Evolutionary conservation across 148 eudicot species (phyloP).

Genomic region (Vaccinium myrtillus): DNA sequence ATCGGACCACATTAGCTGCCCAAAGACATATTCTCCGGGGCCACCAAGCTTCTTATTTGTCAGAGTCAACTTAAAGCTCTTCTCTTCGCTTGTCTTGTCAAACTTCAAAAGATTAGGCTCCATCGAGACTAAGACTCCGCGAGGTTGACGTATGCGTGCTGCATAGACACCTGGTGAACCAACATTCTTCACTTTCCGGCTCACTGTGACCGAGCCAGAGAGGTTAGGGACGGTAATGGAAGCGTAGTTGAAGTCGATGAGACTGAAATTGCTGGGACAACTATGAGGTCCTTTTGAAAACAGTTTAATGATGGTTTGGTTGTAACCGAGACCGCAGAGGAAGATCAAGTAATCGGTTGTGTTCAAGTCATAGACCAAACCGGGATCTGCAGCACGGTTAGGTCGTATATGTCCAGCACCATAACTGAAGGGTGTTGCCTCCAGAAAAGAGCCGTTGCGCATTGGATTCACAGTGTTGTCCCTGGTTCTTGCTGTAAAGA

Average conservation of each 20-base stretch:
- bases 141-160: slow-evolving; percentile 30
- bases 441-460: slow-evolving; percentile 5
- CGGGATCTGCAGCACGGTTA: slow-evolving; percentile 56
- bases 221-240: slow-evolving; percentile 51
- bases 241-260: slow-evolving; percentile 53
- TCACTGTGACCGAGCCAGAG: slow-evolving; percentile 36
- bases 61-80: slow-evolving; percentile 43
- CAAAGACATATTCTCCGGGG: slow-evolving; percentile 34
- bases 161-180: slow-evolving; percentile 46
- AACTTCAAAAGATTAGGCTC: slow-evolving; percentile 43
- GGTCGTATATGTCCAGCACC: slow-evolving; percentile 70
- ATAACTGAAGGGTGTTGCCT: slow-evolving; percentile 42
- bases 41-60: neutral
- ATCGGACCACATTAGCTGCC: slow-evolving; percentile 59
- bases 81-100: slow-evolving; percentile 40
- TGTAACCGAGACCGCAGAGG: slow-evolving; percentile 59
- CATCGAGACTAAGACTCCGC: slow-evolving; percentile 37
- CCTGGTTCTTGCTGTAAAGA: slow-evolving; percentile 44
- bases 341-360: slow-evolving; percentile 46
- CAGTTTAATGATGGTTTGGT: slow-evolving; percentile 25
- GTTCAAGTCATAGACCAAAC: slow-evolving; percentile 55
- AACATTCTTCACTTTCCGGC: slow-evolving; percentile 57
- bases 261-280: slow-evolving; percentile 30
- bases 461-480: slow-evolving; percentile 51
- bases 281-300: slow-evolving; percentile 21